phyloP scores from a whole-genome alignment of 2,329 filamentous ascomycete species.

The Blumeria graminis region DNA sequence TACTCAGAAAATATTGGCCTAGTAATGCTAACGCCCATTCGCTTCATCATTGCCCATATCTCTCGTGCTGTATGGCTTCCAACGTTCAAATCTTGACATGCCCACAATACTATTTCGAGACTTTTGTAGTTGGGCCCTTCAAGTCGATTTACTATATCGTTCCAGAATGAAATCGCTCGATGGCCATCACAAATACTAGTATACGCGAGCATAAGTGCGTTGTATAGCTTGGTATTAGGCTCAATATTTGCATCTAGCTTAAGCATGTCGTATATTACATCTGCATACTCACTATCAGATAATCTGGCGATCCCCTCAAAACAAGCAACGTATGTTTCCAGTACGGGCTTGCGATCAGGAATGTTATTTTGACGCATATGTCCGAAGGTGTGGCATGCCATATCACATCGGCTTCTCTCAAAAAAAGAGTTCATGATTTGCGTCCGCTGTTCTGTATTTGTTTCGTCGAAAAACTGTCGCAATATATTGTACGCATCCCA shows the following conservation, averaged over 20 bases:
- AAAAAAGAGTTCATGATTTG: constrained; percentile 68
- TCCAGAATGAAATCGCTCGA: constrained; percentile 57
- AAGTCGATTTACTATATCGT: constrained; percentile 54
- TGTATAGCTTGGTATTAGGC: constrained; percentile 51
- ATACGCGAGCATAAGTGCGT: constrained; percentile 73
- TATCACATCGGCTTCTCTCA: constrained; percentile 49
- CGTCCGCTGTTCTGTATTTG: constrained; percentile 38
- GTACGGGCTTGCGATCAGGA: constrained; percentile 35
- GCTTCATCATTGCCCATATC: constrained; percentile 46
- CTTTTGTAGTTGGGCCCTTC: constrained; percentile 72
- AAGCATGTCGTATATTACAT: constrained; percentile 71
- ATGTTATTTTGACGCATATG: constrained; percentile 72
- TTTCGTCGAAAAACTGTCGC: constrained; percentile 39
- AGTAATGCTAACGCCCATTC: constrained; percentile 59
- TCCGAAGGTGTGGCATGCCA: constrained; percentile 68
- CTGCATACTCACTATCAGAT: constrained; percentile 38
- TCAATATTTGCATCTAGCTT: constrained; percentile 75
- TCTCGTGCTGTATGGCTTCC: constrained; percentile 35
- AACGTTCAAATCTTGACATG: constrained; percentile 39
- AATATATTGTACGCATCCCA: constrained; percentile 45
- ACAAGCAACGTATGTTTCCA: constrained; percentile 53
- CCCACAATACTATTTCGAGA: constrained; percentile 57
- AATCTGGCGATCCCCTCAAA: constrained; percentile 49
- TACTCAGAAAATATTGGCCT: constrained; percentile 53
- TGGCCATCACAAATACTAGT: constrained; percentile 39